Conservation (phyloP, 106 monocot species). For the Acorus gramineus region DNA sequence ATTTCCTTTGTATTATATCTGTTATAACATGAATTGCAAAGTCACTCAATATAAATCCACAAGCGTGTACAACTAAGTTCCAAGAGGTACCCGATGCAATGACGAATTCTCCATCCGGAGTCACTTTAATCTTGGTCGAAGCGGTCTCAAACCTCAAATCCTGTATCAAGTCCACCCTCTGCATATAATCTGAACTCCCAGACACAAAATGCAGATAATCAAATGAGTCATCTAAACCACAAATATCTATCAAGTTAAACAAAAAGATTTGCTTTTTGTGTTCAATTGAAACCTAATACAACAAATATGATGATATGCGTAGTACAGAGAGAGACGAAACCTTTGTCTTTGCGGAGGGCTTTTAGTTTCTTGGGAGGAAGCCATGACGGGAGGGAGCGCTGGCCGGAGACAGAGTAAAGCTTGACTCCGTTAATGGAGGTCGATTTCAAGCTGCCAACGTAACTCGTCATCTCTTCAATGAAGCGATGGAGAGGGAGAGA, state of each 20-base stretch:
- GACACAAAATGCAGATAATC: neutral
- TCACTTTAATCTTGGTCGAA: conserved; percentile 66
- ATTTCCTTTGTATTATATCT: too few species aligned
- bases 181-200: conserved; percentile 28
- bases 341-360: conserved; percentile 64
- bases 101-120: conserved; percentile 81
- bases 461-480: neutral
- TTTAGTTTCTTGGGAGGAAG: conserved; percentile 63
- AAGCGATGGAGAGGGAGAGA: neutral
- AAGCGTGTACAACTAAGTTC: neutral
- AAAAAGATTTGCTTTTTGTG: too few species aligned
- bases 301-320: too few species aligned
- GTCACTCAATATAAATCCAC: neutral
- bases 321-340: conserved; percentile 4
- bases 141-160: conserved; percentile 95
- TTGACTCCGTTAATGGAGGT: conserved; percentile 75
- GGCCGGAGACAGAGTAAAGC: conserved; percentile 57
- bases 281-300: too few species aligned
- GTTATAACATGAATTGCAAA: too few species aligned
- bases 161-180: conserved; percentile 82
- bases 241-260: too few species aligned
- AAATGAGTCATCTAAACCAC: too few species aligned
- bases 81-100: conserved; percentile 67
- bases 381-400: conserved; percentile 45
- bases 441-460: conserved; percentile 51